Evolutionary conservation across 129 eudicot species (phyloP), one percentile per base, ranked within the genome.

Genomic region (Silybum marianum): DNA sequence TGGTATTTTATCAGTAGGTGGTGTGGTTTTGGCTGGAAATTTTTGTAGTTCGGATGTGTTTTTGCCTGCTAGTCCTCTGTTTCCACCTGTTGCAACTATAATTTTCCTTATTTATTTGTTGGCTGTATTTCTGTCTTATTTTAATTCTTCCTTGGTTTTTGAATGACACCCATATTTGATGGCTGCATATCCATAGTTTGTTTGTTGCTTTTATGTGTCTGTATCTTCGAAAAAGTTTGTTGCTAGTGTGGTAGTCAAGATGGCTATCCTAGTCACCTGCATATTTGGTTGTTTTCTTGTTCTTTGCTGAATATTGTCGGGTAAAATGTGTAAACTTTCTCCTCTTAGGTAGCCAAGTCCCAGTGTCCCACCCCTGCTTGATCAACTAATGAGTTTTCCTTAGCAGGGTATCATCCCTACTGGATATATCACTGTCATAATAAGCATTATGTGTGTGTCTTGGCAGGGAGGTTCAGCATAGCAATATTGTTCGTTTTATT

Each of bases 401-500:
- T 19, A 19, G 25, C 25, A 60, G 25, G 67, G 42, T 38, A 46
- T 46, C 19, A 7, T 60, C 22, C 67, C 7, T n/a, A 60, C 24
- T 60, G 24, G 11, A n/a, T 51, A 10, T 51, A 13, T 51, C 63
- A 51, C 63, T 67, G 18, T 67, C 14, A 26, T 26, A 34, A 42
- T 79, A 32, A 70, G 13, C 19, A 34, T 34, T 63, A 13, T 81
- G 25, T 11, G 36, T 13, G 1, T 54, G 38, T 77, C 25, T 54
- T 71, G 23, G 80, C 93, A 94, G 98, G 89, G 90, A 94, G 87
- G 97, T 94, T 30, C 92, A 86, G 19, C 98, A 94, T 80, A 79
- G 26, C 79, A 94, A 94, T 81, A 89, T 94, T 81, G 96, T 94
- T 78, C 95, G 91, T 74, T 92, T 94, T 86, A 87, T 94, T 70